Percentiles rank a stretch among this genome's conserved stretches.
Conservation (phyloP, 1,139 yeast genomes). For the Geotrichum aggregatum region DNA sequence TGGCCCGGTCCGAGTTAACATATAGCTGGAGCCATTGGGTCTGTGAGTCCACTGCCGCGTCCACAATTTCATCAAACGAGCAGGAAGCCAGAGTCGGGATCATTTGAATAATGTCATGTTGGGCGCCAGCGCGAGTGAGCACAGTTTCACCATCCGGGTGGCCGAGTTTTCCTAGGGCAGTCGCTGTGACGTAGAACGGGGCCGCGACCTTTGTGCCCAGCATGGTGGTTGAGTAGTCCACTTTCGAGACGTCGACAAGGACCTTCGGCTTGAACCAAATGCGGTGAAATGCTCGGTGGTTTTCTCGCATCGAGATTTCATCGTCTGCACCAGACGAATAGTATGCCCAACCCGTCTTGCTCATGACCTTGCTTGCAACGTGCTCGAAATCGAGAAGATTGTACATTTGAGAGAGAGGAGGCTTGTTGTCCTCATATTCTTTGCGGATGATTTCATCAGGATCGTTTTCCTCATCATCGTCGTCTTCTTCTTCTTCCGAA, state of each 20-base stretch:
- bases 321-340: slow-evolving; percentile 91
- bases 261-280: slow-evolving; percentile 80
- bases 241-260: slow-evolving; percentile 63
- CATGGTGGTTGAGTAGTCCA: slow-evolving; percentile 52
- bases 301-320: slow-evolving; percentile 82
- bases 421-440: slow-evolving; percentile 46
- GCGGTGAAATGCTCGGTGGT: slow-evolving; percentile 82
- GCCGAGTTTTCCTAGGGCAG: slow-evolving; percentile 55
- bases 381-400: slow-evolving; percentile 78
- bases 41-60: slow-evolving; percentile 46
- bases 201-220: slow-evolving; percentile 46
- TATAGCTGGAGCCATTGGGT: slow-evolving; percentile 90
- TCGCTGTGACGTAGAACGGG: slow-evolving; percentile 57
- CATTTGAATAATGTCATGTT: slow-evolving; percentile 51
- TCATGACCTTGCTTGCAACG: slow-evolving; percentile 72
- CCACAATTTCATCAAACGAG: slow-evolving; percentile 53
- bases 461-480: slow-evolving; percentile 29
- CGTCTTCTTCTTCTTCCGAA: slow-evolving; percentile 14
- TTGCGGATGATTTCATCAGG: slow-evolving; percentile 37
- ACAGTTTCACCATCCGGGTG: slow-evolving; percentile 54
- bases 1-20: slow-evolving; percentile 65
- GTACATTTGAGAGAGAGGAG: slow-evolving; percentile 63
- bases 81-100: slow-evolving; percentile 54
- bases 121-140: slow-evolving; percentile 49
- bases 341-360: slow-evolving; percentile 84